Evolutionary conservation across 331 rosid species (phyloP), one percentile per base, ranked within the genome.

Genomic region (Saraca asoca): DNA sequence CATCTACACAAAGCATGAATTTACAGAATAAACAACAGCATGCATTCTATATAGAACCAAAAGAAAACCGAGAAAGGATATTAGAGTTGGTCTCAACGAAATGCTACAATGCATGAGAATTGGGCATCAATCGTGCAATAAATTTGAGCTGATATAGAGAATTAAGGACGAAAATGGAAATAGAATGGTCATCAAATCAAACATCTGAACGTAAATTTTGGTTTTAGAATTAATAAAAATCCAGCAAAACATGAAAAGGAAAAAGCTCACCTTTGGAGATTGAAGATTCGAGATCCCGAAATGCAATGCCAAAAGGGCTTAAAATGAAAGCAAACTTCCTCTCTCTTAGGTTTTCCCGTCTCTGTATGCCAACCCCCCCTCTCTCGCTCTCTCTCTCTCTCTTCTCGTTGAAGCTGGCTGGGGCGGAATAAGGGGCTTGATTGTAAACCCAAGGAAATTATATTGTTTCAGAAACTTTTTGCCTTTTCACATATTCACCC

Each of bases 201-300:
- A 50, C 64, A 60, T 52, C 65, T 50, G 19, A 18, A 52, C 56
- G 57, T 66, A 71, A 24, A 54, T 71, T 75, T 38, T 43, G 58
- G 45, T 33, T 41, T 33, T 4, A 37, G 14, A 70, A 62, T 13
- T 59, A 59, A 33, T 15, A 68, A 42, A 6, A 64, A 62, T 2
- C 50, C 63, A 67, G 41, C 65, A 44, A 45, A 73, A 57, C 48
- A 42, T 24, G 66, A 64, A 41, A 66, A 58, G 9, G 16, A 7
- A 60, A 75, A 38, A 61, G 35, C 66, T 62, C 49, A 85, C 94
- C 89, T 79, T 72, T 63, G 76, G 11, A 58, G 79, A 77, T 64
- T 71, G 70, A 77, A 71, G 80, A 82, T 77, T 81, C 87, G 75
- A 86, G 94, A 89, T 89, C 87, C 88, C 79, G 62, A 59, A 82